phyloP scores from a whole-genome alignment of 202 grass and related monocot genomes.

The Eragrostis tef region DNA sequence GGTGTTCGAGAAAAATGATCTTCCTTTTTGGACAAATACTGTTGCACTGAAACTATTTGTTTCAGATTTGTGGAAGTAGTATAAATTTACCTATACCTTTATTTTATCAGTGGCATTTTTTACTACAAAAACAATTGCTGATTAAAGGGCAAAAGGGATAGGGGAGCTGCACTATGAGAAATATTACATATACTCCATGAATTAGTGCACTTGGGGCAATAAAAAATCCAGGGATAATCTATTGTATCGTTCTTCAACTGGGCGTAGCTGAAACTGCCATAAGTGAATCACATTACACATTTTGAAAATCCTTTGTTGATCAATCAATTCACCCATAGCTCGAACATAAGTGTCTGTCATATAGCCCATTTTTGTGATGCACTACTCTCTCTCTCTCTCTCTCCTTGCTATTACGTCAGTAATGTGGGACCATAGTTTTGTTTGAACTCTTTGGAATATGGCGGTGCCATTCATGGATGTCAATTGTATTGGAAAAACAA shows the following conservation, averaged over 20 bases:
- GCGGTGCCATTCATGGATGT: neutral
- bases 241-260: slow-evolving; percentile 17
- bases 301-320: neutral
- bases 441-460: neutral
- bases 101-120: neutral
- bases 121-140: neutral
- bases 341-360: neutral
- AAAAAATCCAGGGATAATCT: neutral
- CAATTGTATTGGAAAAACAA: neutral
- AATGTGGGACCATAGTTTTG: neutral
- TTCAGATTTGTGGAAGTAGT: neutral
- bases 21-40: neutral
- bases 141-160: neutral
- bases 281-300: neutral
- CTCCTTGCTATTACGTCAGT: neutral
- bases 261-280: neutral
- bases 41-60: neutral
- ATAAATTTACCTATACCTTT: neutral
- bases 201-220: neutral
- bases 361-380: neutral
- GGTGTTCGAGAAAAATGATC: neutral
- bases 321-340: neutral
- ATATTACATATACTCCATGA: neutral
- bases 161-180: neutral
- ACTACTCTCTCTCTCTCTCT: neutral